Conservation (phyloP, 192 early-diverging fungal genomes). For the Coemansia erecta region DNA sequence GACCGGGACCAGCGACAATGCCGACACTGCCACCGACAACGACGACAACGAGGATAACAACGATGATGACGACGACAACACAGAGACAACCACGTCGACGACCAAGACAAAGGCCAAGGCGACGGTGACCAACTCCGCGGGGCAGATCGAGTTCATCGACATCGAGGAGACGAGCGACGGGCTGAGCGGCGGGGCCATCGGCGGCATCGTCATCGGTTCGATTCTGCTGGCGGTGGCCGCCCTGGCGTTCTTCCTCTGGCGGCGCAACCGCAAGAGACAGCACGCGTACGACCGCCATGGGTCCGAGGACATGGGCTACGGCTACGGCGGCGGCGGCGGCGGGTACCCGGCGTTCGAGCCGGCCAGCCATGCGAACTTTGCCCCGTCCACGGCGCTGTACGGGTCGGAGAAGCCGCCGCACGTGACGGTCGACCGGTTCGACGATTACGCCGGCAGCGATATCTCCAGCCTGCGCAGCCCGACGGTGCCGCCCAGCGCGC, state of each 20-base stretch:
- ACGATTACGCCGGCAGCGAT: background rate
- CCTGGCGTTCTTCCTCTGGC: background rate
- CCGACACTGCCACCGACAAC: background rate
- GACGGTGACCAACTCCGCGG: slow-evolving; percentile 3
- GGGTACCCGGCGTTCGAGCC: slow-evolving; percentile 6
- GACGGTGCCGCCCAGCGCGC: slow-evolving; percentile 2
- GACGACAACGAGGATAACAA: background rate
- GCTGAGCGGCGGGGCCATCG: slow-evolving; percentile 9
- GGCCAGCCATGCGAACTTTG: background rate
- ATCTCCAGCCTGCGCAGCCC: background rate
- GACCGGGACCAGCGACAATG: background rate
- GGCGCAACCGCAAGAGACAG: background rate
- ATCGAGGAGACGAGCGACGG: background rate
- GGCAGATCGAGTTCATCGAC: background rate
- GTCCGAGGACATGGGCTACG: background rate
- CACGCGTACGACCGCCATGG: background rate
- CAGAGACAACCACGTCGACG: background rate
- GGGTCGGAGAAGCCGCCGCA: background rate
- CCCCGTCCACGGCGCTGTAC: background rate
- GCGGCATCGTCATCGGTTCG: slow-evolving; percentile 1
- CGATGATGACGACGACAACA: background rate
- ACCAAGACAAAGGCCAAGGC: background rate
- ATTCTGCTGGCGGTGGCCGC: background rate
- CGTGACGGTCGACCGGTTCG: background rate
- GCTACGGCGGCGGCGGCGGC: no score